Base-by-base conservation (phyloP, 257 asterid genomes). In the Solanum ossicruentum region DNA sequence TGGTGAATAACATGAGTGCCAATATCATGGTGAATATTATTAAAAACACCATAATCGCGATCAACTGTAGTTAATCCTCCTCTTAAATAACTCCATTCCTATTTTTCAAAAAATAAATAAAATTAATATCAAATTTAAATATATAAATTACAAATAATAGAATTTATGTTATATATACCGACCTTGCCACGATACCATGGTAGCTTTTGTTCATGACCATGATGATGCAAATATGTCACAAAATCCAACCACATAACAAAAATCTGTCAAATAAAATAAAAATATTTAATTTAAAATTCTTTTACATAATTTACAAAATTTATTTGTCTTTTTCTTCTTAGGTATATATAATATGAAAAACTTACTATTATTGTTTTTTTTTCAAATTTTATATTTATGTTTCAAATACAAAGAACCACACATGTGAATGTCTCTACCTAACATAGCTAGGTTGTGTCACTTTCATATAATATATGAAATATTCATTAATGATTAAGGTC, bases 171-270 rank as follows among this genome's bases (percentile, higher is more conserved):
- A 7, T 12, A 47, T 12, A 49, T 21, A 95, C 47, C 6, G 13
- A 66, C 98, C 98, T 94, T 89, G 86, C 95, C 96, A 4, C 98
- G 96, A 86, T 95, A 95, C 98, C 98, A 95, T 2, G 98, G 98
- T 12, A 95, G 93, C 49, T 94, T 94, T 80, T 84, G 84, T 73
- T 95, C 95, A 84, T 95, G 88, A 39, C 97, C 98, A 84, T 95
- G 98, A 79, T 95, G 98, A 86, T 95, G 98, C 89, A 95, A 86
- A 86, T 95, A 95, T 1, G 98, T 95, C 7, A 94, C 98, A 0
- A 87, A 28, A 84, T 95, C 98, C 94, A 95, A 79, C 98, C 98
- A 95, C 89, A 89, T 69, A 9, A 95, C 96, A 79, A 91, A 95
- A 84, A 93, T 86, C 98, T 95, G 93, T 26, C 21, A n/a, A 58